Evolutionary conservation across 2,329 filamentous ascomycete genomes (phyloP).

Genomic region (Bipolaris cookei): DNA sequence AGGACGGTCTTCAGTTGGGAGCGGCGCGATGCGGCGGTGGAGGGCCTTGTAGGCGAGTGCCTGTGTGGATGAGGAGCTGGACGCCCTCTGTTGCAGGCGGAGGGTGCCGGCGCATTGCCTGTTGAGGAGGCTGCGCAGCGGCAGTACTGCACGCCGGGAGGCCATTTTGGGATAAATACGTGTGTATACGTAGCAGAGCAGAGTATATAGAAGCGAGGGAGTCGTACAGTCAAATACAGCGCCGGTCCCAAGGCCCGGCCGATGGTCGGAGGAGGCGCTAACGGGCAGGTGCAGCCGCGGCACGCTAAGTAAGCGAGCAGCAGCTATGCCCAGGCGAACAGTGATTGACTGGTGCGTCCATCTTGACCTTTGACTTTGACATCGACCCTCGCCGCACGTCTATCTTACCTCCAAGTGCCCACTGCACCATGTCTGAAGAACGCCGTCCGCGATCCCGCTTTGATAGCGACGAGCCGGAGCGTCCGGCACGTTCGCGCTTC

Average conservation of each 20-base stretch:
- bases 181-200: too few species aligned
- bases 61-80: conserved; percentile 75
- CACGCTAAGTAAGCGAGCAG: conserved; percentile 14
- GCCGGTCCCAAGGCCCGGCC: conserved; percentile 4
- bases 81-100: conserved; percentile 44
- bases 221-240: conserved; percentile 18
- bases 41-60: conserved; percentile 97
- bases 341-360: conserved; percentile 1
- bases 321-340: conserved; percentile 7
- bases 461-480: conserved; percentile 82
- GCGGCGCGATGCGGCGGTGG: conserved; percentile 85
- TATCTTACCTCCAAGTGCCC: neutral
- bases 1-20: conserved; percentile 76
- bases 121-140: conserved; percentile 43
- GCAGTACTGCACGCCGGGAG: conserved; percentile 51
- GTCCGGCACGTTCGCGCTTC: conserved; percentile 72
- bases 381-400: conserved; percentile 5
- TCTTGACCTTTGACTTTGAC: neutral
- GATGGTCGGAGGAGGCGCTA: conserved; percentile 13
- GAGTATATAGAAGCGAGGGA: neutral
- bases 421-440: conserved; percentile 71
- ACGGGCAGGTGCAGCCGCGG: conserved; percentile 15
- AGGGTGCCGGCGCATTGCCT: conserved; percentile 35
- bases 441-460: conserved; percentile 92
- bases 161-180: conserved; percentile 48